A percentile compares a stretch with the other conserved stretches of the same genome.
phyloP scores from a whole-genome alignment of 2,329 filamentous ascomycete species.

The Teratosphaeria destructans region DNA sequence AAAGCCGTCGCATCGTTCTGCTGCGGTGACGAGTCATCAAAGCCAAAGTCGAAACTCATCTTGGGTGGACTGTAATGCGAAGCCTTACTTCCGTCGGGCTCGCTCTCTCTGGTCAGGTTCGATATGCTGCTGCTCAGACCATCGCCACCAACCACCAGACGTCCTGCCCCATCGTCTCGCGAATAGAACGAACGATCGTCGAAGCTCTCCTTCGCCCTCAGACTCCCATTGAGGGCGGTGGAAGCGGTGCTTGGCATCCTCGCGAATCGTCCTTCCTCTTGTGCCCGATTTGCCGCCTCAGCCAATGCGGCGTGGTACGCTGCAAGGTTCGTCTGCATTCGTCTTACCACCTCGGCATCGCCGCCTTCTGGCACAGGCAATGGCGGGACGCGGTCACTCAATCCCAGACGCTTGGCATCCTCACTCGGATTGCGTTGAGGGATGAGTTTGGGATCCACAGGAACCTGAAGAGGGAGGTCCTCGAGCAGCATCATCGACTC shows the following conservation, averaged over 20 bases:
- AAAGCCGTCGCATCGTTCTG: conserved; percentile 23
- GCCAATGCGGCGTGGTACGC: conserved; percentile 79
- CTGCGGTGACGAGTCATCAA: conserved; percentile 28
- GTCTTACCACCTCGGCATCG: conserved; percentile 23
- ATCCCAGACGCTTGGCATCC: conserved; percentile 22
- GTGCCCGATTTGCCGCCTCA: conserved; percentile 67
- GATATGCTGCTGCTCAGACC: conserved; percentile 11
- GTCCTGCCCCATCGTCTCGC: conserved; percentile 2
- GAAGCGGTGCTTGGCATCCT: conserved; percentile 29
- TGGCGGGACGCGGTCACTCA: conserved; percentile 36
- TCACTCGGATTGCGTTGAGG: conserved; percentile 24
- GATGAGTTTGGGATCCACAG: conserved; percentile 20
- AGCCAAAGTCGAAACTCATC: conserved; percentile 30
- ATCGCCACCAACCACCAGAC: conserved; percentile 14
- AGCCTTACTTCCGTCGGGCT: conserved; percentile 3
- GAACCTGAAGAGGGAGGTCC: conserved; percentile 15
- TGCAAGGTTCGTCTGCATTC: conserved; percentile 48
- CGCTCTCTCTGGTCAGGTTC: conserved; percentile 7
- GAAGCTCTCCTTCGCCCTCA: background rate
- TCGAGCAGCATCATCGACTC: conserved; percentile 21
- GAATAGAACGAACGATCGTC: conserved; percentile 10
- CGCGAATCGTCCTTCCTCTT: conserved; percentile 63
- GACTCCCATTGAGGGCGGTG: conserved; percentile 2
- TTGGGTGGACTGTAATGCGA: conserved; percentile 18
- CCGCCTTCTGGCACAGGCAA: conserved; percentile 37